Conservation (phyloP, 1,139 yeast species). For the Taphrina confusa region DNA sequence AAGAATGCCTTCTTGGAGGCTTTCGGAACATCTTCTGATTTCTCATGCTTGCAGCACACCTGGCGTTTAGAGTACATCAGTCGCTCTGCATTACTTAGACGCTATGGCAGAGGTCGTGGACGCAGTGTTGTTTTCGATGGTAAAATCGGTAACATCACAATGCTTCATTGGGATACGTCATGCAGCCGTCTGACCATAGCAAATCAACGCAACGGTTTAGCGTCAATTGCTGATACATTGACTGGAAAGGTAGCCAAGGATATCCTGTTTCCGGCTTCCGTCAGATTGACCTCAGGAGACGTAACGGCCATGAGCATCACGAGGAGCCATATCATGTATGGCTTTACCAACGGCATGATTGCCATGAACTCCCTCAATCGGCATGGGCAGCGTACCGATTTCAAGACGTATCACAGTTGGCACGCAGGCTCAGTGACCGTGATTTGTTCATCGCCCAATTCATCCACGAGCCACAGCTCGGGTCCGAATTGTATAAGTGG, state of each 20-base stretch:
- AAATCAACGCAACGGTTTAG: not conserved
- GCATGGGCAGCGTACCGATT: not conserved
- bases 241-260: conserved; percentile 29
- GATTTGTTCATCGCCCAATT: not conserved
- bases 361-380: conserved; percentile 10
- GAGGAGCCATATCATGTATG: conserved; percentile 1
- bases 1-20: conserved; percentile 7
- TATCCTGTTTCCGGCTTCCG: conserved; percentile 5
- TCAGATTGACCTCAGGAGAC: not conserved
- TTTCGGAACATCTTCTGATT: not conserved
- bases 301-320: not conserved
- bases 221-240: not conserved
- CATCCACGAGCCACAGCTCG: not conserved
- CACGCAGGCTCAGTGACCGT: conserved; percentile 11
- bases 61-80: conserved; percentile 23
- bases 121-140: not conserved
- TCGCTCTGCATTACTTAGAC: not conserved
- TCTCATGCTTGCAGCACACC: conserved; percentile 2
- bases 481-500: not conserved
- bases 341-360: conserved; percentile 19
- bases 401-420: conserved; percentile 1
- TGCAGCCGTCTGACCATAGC: not conserved
- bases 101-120: conserved; percentile 24
- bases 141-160: conserved; percentile 10
- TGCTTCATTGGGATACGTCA: not conserved